A percentile compares a stretch with the other conserved stretches of the same genome.
phyloP scores from a whole-genome alignment of 306 rosid genomes.

The Ceratonia siliqua region DNA sequence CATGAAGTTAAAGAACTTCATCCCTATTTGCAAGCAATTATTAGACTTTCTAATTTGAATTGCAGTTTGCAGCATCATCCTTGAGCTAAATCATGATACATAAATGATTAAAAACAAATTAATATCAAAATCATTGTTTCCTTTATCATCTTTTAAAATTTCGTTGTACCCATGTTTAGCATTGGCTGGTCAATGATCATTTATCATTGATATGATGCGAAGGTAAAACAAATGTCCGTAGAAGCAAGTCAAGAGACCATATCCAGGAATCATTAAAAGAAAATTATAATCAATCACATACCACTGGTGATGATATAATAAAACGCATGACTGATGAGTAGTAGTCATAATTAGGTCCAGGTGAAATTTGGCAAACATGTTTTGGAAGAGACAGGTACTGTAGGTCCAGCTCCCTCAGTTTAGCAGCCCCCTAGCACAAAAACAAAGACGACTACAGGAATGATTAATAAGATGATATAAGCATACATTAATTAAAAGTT shows the following conservation, averaged over 20 bases:
- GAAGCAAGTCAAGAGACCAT: constrained; percentile 19
- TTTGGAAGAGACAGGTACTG: constrained; percentile 75
- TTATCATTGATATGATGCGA: background rate
- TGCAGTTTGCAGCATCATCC: constrained; percentile 11
- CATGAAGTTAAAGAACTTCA: constrained; percentile 4
- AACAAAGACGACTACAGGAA: constrained; percentile 34
- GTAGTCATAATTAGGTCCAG: constrained; percentile 90
- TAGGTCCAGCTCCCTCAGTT: constrained; percentile 60
- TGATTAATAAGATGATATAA: constrained; percentile 22
- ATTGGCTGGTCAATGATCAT: background rate
- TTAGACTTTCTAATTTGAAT: constrained; percentile 13
- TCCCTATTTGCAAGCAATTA: constrained; percentile 12
- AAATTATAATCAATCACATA: constrained; percentile 42
- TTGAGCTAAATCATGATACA: constrained; percentile 12
- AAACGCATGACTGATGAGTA: constrained; percentile 78
- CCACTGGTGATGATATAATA: constrained; percentile 89
- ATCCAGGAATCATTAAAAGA: constrained; percentile 2
- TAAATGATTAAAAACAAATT: background rate
- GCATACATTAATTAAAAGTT: constrained; percentile 20
- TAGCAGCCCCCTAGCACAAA: constrained; percentile 57
- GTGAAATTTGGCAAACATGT: constrained; percentile 77
- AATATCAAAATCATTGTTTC: constrained; percentile 7
- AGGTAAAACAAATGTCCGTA: background rate
- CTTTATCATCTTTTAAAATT: background rate
- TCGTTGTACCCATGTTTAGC: background rate